Base-by-base conservation (phyloP, 1,139 yeast species). In the Suhomyces bokatorum region DNA sequence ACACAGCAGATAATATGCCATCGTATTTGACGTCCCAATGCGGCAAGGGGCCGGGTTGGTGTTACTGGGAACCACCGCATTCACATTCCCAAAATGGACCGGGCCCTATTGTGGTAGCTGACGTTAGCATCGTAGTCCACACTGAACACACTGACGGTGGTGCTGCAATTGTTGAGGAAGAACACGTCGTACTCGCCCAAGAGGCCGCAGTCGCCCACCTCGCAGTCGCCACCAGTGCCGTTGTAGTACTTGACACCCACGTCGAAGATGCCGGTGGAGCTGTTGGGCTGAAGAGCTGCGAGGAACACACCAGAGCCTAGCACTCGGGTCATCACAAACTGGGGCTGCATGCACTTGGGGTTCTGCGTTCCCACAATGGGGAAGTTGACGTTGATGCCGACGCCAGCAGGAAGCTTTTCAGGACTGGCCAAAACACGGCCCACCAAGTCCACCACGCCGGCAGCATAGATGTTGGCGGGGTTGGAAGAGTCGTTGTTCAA, bases 361-460 rank as follows among this genome's bases (percentile, higher is more conserved):
- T 59, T 54, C 14, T 57, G 56, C 22, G 47, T 37, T 1, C 75
- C 74, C 31, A 69, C 77, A n/a, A 60, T 57, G 27, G 79, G 80
- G 54, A 75, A 64, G 55, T 75, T 76, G 42, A 77, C 73, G 49
- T 72, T 75, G 40, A 77, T 44, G 20, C 80, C 80, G 22, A 67
- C 62, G 35, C 71, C 68, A 24, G 58, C 43, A 7, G 81, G 81
- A 42, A 76, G 55, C 27, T 62, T 53, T 10, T 59, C 55, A 39
- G 53, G 53, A 9, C 22, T 30, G 22, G 59, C 57, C 45, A 74
- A 66, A 38, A 75, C 53, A 12, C 63, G 51, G 41, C 67, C 62
- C 27, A 72, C 69, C 35, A 76, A 58, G 32, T 72, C 67, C 28
- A 67, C 69, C 16, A 72, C 62, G 48, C 64, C 62, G 22, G 60